These are phyloP conservation scores for Tylopilus sp. DNA, from an alignment of 768 basidiomycete species.

Conservation along the genomic window DNA sequence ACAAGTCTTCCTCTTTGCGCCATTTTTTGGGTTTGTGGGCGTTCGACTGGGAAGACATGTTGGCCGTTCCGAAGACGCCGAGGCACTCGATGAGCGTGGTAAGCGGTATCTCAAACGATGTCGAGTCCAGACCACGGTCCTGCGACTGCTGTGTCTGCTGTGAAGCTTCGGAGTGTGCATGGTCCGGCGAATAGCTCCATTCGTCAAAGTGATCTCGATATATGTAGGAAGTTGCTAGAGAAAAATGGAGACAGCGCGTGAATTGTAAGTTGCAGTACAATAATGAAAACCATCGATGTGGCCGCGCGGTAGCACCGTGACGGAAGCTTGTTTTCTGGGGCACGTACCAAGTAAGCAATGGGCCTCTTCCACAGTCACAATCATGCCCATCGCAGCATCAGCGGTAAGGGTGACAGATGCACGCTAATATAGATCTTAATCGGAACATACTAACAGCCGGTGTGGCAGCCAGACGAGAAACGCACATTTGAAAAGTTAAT, in stretches of 20 bases:
- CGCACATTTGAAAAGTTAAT: constrained; percentile 79
- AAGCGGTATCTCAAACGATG: constrained; percentile 79
- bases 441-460: neutral
- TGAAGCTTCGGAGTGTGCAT: constrained; percentile 23
- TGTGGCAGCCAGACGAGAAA: constrained; percentile 3
- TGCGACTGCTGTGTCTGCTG: constrained; percentile 18
- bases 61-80: constrained; percentile 88
- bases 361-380: constrained; percentile 82
- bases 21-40: constrained; percentile 44
- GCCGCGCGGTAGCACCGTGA: constrained; percentile 1
- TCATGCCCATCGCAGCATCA: constrained; percentile 67
- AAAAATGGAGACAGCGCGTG: neutral
- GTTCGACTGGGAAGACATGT: constrained; percentile 28
- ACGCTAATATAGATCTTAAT: constrained; percentile 42
- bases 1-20: constrained; percentile 45
- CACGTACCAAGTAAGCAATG: constrained; percentile 71
- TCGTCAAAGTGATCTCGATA: constrained; percentile 76
- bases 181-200: constrained; percentile 58
- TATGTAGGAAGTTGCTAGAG: constrained; percentile 80
- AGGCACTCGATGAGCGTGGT: constrained; percentile 84
- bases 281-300: neutral
- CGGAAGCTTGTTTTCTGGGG: constrained; percentile 1
- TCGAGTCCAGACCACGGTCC: constrained; percentile 19
- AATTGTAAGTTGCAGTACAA: neutral
- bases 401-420: constrained; percentile 72